A percentile compares a stretch with the other conserved stretches of the same genome.
Conservation (phyloP, 306 rosid genomes). For the Cucumis melo region DNA sequence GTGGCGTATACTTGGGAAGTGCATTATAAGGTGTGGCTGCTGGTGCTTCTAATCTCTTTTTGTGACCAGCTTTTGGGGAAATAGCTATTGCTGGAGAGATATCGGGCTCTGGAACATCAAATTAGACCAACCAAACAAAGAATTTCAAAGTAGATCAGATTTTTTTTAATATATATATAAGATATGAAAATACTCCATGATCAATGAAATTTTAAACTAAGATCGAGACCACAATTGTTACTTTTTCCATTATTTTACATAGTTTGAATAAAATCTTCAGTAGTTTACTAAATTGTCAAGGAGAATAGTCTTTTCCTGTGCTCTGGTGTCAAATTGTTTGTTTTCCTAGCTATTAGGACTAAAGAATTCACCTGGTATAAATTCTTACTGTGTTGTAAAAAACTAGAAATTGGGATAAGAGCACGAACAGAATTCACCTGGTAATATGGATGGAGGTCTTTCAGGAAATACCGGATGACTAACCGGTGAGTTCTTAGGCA, state of each 20-base stretch:
- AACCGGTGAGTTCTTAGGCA: conserved; percentile 23
- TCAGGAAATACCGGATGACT: conserved; percentile 30
- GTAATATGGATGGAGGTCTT: conserved; percentile 31
- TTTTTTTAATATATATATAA: no score
- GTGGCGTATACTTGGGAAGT: conserved; percentile 13
- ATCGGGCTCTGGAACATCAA: conserved; percentile 42
- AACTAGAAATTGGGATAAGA: neutral
- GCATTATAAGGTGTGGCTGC: conserved; percentile 11
- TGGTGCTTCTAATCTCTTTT: conserved; percentile 2
- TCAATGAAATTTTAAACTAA: neutral
- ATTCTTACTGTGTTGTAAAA: neutral
- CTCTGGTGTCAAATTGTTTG: neutral
- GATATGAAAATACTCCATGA: neutral
- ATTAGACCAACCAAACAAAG: conserved; percentile 3
- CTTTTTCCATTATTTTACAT: neutral
- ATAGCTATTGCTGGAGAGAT: conserved; percentile 47
- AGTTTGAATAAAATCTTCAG: neutral
- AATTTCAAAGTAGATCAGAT: neutral
- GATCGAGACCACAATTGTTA: neutral
- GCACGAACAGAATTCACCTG: neutral
- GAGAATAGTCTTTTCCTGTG: neutral
- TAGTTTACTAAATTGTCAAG: neutral
- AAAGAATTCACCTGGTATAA: no score
- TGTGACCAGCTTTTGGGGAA: conserved; percentile 12
- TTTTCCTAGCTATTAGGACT: neutral